Evolutionary conservation across 2,329 filamentous ascomycete genomes (phyloP), one percentile per base, ranked within the genome.

Genomic region (Calonectria pteridis): DNA sequence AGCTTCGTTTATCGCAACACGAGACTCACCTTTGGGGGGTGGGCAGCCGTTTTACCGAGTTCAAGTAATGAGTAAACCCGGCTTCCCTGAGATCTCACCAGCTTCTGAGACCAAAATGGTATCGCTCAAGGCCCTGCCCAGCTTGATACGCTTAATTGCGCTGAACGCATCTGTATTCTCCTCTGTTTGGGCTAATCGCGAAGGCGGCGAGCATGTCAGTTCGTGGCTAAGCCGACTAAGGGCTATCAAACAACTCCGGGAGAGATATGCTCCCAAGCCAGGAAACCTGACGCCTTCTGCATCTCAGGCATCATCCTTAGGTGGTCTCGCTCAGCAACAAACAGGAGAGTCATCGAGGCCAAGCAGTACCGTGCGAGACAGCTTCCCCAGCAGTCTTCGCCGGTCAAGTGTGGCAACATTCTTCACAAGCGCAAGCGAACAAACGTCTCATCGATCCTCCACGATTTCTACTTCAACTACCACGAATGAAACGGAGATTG

Each of bases 121-220:
- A 72, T 96, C 94, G 20, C 90, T 96, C 37, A 93, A 92, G 77
- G 95, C 95, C 16, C 88, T 99, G 11, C 94, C 96, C 0, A 90
- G 92, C 13, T 97, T 98, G 82, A 94, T 98, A 67, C 93, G 97
- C 46, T 92, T 98, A 59, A 88, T 98, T 23, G 95, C 96, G 0
- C 90, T 99, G 75, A 98, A 98, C 81, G 96, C 97, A 0, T 97
- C 95, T 18, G 95, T 98, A 11, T 98, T 98, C 83, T 95, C 94
- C 2, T 90, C 94, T 55, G 96, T 98, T n/a, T 98, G 96, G 95
- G 91, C 91, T 59, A 92, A 91, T 80, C 90, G 92, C 59, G 91
- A 94, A 76, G 93, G 93, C 7, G 94, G 94, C 71, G 95, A 98
- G 83, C 93, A 98, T 81, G 89, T 97, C 35, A 97, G 95, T 14